phyloP scores from a whole-genome alignment of 2,329 filamentous ascomycete species.

The Colletotrichum ledebouriae region DNA sequence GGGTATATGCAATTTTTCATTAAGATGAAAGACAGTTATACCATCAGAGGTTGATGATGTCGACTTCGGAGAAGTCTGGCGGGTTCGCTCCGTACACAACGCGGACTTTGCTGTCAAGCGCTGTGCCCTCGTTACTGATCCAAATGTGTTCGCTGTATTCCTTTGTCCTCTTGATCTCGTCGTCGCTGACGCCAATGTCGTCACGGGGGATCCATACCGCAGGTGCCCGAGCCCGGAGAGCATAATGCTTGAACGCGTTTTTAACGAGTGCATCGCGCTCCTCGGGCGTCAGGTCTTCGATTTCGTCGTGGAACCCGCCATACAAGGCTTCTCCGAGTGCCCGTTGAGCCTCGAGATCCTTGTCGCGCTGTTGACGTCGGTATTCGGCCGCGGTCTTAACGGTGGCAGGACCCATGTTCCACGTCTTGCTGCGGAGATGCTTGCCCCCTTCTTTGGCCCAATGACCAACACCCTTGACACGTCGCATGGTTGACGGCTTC shows the following conservation, averaged over 20 bases:
- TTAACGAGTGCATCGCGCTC: slow-evolving; percentile 88
- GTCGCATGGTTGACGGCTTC: slow-evolving; percentile 58
- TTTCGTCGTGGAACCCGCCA: slow-evolving; percentile 88
- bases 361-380: slow-evolving; percentile 62
- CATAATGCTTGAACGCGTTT: slow-evolving; percentile 91
- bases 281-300: slow-evolving; percentile 92
- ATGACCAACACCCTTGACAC: slow-evolving; percentile 61
- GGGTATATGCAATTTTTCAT: slow-evolving; percentile 39
- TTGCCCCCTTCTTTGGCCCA: slow-evolving; percentile 65
- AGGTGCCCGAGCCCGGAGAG: slow-evolving; percentile 85
- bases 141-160: slow-evolving; percentile 84
- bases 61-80: slow-evolving; percentile 89
- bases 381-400: slow-evolving; percentile 62
- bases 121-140: slow-evolving; percentile 94
- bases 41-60: slow-evolving; percentile 81
- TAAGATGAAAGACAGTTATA: slow-evolving; percentile 8
- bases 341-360: slow-evolving; percentile 79
- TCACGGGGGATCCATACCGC: slow-evolving; percentile 96
- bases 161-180: slow-evolving; percentile 86
- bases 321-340: slow-evolving; percentile 86
- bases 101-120: slow-evolving; percentile 84
- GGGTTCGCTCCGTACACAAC: slow-evolving; percentile 89
- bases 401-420: slow-evolving; percentile 52
- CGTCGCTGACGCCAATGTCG: slow-evolving; percentile 89
- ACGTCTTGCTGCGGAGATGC: slow-evolving; percentile 61